Evolutionary conservation across 164 flowering plant species (phyloP).

Genomic region (Annona cherimola): DNA sequence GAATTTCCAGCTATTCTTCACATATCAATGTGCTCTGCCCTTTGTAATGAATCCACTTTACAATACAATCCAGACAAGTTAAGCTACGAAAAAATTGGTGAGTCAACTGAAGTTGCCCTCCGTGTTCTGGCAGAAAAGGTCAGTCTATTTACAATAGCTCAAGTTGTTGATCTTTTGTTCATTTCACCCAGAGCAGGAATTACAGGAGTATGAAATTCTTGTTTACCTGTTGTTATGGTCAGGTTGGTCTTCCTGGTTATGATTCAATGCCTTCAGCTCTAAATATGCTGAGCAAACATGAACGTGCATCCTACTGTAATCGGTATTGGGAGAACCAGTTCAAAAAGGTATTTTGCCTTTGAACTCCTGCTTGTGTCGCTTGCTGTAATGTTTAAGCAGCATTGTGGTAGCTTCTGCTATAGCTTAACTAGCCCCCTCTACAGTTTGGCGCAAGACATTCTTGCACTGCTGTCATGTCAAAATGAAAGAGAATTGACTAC

Average conservation of each 20-base stretch:
- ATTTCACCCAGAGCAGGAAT: neutral
- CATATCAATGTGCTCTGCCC: slow-evolving; percentile 92
- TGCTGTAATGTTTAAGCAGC: neutral
- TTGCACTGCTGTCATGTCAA: no score
- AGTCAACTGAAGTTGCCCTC: slow-evolving; percentile 97
- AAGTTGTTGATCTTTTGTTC: neutral
- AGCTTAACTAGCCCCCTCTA: neutral
- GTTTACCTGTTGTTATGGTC: slow-evolving; percentile 11
- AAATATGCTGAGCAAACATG: slow-evolving; percentile 90
- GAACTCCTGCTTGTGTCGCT: neutral
- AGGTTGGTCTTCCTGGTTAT: slow-evolving; percentile 99
- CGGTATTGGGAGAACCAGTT: slow-evolving; percentile 92
- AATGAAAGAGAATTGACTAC: neutral
- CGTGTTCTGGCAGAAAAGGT: slow-evolving; percentile 96
- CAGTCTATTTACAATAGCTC: neutral
- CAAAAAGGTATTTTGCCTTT: slow-evolving; percentile 59
- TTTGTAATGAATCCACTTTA: slow-evolving; percentile 87
- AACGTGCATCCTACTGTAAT: slow-evolving; percentile 96
- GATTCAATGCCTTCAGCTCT: slow-evolving; percentile 96
- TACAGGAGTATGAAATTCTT: neutral
- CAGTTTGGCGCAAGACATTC: no score
- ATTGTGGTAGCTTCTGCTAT: neutral
- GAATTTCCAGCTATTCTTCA: slow-evolving; percentile 84
- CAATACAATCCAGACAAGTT: slow-evolving; percentile 92
- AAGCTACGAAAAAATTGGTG: slow-evolving; percentile 89